These are phyloP conservation scores for Haberlea rhodopensis DNA, from an alignment of 257 asterid genomes.

Conservation along the genomic window DNA sequence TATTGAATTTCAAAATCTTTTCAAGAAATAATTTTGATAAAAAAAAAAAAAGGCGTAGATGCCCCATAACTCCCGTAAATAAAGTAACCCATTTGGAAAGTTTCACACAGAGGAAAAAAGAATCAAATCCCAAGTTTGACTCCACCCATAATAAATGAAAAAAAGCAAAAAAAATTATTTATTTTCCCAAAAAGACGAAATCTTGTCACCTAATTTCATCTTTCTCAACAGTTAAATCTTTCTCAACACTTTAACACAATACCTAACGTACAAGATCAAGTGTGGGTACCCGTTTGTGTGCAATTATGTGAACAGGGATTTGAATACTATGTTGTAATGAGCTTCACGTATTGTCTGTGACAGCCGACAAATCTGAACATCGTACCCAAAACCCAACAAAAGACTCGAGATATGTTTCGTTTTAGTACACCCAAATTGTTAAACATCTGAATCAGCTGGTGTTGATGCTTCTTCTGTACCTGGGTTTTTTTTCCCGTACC, in stretches of 20 bases:
- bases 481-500: not conserved
- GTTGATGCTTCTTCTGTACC: constrained; percentile 5
- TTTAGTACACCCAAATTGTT: constrained; percentile 15
- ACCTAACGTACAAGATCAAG: not conserved
- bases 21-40: constrained; percentile 18
- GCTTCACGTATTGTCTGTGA: constrained; percentile 66
- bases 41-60: constrained; percentile 35
- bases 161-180: constrained; percentile 26
- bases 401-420: constrained; percentile 1
- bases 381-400: constrained; percentile 53
- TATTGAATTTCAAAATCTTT: constrained; percentile 19
- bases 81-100: constrained; percentile 18
- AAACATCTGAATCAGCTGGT: constrained; percentile 8
- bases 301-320: not conserved
- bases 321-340: constrained; percentile 28
- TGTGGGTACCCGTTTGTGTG: not conserved
- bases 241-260: not conserved
- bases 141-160: constrained; percentile 30
- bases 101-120: constrained; percentile 18
- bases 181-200: not conserved
- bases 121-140: constrained; percentile 86
- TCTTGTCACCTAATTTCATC: constrained; percentile 2
- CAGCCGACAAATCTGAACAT: constrained; percentile 91
- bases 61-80: constrained; percentile 39
- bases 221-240: not conserved